Evolutionary conservation across 768 basidiomycete species (phyloP), one percentile per base, ranked within the genome.

Genomic region (Boletus pseudo-olivaceus): DNA sequence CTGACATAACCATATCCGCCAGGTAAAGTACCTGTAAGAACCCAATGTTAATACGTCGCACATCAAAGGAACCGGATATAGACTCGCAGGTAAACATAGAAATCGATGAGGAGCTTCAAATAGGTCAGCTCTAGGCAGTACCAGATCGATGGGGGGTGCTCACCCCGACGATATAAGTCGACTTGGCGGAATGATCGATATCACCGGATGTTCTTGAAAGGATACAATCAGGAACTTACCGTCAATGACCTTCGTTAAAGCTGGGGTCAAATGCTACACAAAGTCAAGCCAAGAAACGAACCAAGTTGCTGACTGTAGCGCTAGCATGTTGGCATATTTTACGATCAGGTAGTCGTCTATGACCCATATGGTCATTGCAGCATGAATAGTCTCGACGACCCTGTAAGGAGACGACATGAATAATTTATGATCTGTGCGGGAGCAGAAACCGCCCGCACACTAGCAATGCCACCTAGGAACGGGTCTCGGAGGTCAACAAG

Each of bases 1-100:
- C 65, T 51, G 40, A 67, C 66, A 67, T 40, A 58, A 11, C 67
- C 67, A 67, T 62, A 67, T 57, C 6, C 66, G 55, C 66, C 66
- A 67, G 5, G 65, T 69, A 47, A 67, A 67, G 52, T 67, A 67
- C 1, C 66, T 67, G 38, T 5, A 2, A 17, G 20, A 27, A 47
- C n/a, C 6, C 17, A 19, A 29, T 35, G 19, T 51, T 1, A 47
- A 41, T 10, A n/a, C 15, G 15, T 20, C 1, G 4, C 7, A n/a
- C 37, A 5, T 17, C n/a, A 23, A 27, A 12, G 17, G 7, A 29
- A 33, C 14, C 14, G 19, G 19, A 50, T 12, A 12, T 12, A 2
- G 27, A 45, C 66, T 51, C 26, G 64, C 66, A 59, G 14, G 27
- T 67, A 67, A 20, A 67, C 64, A 35, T 67, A 56, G 14, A 69